These are phyloP conservation scores for Ascodesmis nigricans DNA, from an alignment of 495 filamentous ascomycete species.

Conservation along the genomic window DNA sequence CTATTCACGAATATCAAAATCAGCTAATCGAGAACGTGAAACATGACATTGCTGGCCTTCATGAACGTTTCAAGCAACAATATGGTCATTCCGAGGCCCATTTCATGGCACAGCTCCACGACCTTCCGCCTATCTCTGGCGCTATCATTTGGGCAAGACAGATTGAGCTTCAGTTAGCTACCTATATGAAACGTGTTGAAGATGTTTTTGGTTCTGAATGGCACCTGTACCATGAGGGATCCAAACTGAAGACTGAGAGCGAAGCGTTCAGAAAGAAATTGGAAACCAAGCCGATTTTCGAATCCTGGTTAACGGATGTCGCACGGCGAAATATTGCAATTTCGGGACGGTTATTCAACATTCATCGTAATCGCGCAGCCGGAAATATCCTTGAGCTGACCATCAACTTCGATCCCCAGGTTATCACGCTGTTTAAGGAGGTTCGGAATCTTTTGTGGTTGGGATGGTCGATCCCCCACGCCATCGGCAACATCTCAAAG, in stretches of 20 bases:
- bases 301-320: conserved; percentile 84
- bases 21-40: conserved; percentile 96
- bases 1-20: conserved; percentile 91
- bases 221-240: conserved; percentile 80
- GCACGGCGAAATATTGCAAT: conserved; percentile 71
- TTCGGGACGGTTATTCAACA: conserved; percentile 71
- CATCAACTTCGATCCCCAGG: conserved; percentile 91
- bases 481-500: conserved; percentile 84
- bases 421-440: conserved; percentile 95
- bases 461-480: conserved; percentile 75
- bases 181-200: conserved; percentile 95
- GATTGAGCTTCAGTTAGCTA: conserved; percentile 82
- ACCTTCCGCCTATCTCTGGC: conserved; percentile 84
- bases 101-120: conserved; percentile 87
- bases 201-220: conserved; percentile 85
- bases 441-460: conserved; percentile 92
- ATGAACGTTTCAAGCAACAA: conserved; percentile 94
- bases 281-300: conserved; percentile 76
- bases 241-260: conserved; percentile 75
- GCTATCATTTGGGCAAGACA: conserved; percentile 94
- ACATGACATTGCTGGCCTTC: conserved; percentile 71
- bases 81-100: conserved; percentile 96
- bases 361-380: conserved; percentile 62
- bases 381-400: conserved; percentile 68
- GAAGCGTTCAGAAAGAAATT: conserved; percentile 86